phyloP scores from a whole-genome alignment of 1,284 basidiomycete genomes.

The Hypsizygus ulmarius region DNA sequence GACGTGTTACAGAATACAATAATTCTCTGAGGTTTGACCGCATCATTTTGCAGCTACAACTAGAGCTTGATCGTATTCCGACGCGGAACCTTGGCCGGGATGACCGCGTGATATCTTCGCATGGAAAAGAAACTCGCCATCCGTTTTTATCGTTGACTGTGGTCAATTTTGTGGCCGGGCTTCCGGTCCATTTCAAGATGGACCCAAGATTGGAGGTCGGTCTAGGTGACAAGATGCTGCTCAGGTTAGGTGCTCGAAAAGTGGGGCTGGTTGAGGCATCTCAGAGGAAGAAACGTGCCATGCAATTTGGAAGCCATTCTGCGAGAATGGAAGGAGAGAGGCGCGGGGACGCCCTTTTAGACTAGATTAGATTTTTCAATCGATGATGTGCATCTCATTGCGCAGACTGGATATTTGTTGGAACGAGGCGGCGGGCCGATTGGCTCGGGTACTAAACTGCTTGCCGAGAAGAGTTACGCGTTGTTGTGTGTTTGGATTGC shows the following conservation, averaged over 20 bases:
- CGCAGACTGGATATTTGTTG: too few relatives aligned
- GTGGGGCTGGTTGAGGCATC: conserved; percentile 72
- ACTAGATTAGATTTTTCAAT: conserved; percentile 20
- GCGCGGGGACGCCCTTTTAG: conserved; percentile 48
- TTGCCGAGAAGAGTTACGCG: conserved; percentile 17
- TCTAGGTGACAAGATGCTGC: conserved; percentile 84
- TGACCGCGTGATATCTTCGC: conserved; percentile 86
- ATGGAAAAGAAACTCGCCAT: conserved; percentile 88
- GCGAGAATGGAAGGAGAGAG: conserved; percentile 80
- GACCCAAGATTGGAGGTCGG: conserved; percentile 70
- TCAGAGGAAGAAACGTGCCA: conserved; percentile 83
- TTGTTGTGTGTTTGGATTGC: conserved; percentile 23
- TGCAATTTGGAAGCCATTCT: conserved; percentile 95
- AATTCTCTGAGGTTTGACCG: background rate
- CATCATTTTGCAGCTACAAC: conserved; percentile 64
- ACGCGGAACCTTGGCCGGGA: conserved; percentile 90
- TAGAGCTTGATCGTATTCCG: conserved; percentile 91
- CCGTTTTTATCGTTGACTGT: conserved; percentile 85
- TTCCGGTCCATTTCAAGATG: conserved; percentile 81
- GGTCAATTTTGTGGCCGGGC: conserved; percentile 66
- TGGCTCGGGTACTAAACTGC: background rate
- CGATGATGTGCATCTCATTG: conserved; percentile 33
- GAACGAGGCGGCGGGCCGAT: too few relatives aligned
- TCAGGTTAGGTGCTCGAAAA: conserved; percentile 68
- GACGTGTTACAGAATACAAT: background rate